Evolutionary conservation across 2,329 filamentous ascomycete genomes (phyloP).

Genomic region (Teratosphaeria pseudoeucalypti): DNA sequence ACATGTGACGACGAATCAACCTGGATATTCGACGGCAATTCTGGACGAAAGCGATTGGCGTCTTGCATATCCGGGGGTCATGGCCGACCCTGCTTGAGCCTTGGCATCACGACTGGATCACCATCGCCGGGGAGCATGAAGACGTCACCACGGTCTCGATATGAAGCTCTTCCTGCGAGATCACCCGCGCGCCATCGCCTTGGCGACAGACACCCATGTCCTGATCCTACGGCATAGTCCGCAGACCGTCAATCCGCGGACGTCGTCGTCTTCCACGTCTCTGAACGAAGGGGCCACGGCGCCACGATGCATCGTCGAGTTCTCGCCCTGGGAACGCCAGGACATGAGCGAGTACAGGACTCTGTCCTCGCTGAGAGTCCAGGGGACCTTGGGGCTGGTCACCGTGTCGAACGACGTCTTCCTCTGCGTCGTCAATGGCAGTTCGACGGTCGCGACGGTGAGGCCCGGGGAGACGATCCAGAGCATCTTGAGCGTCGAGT

Average conservation of each 20-base stretch:
- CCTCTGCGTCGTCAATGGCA: conserved; percentile 75
- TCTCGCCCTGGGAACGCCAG: conserved; percentile 52
- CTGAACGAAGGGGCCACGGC: conserved; percentile 26
- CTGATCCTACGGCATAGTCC: conserved; percentile 75
- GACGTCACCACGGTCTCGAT: background rate
- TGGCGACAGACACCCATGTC: conserved; percentile 68
- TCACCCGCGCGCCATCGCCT: conserved; percentile 76
- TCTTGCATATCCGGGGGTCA: background rate
- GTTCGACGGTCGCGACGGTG: conserved; percentile 67
- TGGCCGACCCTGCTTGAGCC: background rate
- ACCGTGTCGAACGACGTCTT: conserved; percentile 78
- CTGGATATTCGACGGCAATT: background rate
- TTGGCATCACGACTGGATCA: background rate
- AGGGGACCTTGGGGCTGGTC: conserved; percentile 81
- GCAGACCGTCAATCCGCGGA: conserved; percentile 11
- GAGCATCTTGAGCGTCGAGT: conserved; percentile 76
- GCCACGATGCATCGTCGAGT: conserved; percentile 78
- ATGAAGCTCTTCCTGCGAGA: conserved; percentile 79
- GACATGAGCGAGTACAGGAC: conserved; percentile 68
- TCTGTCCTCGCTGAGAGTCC: conserved; percentile 61
- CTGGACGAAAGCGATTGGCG: background rate
- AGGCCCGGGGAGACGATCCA: conserved; percentile 82
- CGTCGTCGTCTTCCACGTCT: conserved; percentile 38
- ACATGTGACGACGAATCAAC: background rate
- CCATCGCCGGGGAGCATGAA: background rate